Evolutionary conservation across 2,329 filamentous ascomycete species (phyloP).

Genomic region (Cordyceps tenuipes): DNA sequence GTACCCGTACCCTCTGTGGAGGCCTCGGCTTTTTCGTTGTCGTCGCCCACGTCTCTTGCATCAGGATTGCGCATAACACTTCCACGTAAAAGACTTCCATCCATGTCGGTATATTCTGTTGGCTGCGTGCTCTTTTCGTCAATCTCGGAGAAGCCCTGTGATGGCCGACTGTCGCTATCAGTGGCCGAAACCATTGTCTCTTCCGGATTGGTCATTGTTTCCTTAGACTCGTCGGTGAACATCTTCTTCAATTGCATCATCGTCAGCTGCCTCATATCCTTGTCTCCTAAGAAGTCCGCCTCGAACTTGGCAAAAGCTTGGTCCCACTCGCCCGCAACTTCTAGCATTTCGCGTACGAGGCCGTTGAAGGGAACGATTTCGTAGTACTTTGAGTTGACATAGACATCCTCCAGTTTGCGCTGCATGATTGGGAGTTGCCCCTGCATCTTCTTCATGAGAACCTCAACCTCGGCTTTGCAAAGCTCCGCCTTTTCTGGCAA

Average conservation of each 20-base stretch:
- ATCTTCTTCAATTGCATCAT: constrained; percentile 90
- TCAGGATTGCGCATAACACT: constrained; percentile 20
- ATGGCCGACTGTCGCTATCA: constrained; percentile 40
- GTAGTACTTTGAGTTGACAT: constrained; percentile 91
- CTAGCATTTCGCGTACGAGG: constrained; percentile 81
- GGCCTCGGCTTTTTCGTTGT: constrained; percentile 21
- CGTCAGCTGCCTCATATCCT: constrained; percentile 86
- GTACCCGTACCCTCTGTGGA: constrained; percentile 25
- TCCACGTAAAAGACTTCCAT: constrained; percentile 12
- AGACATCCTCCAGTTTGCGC: constrained; percentile 75
- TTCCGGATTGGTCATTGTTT: constrained; percentile 63
- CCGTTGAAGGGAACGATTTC: constrained; percentile 91
- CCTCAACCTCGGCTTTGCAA: constrained; percentile 75
- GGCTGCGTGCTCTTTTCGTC: constrained; percentile 40
- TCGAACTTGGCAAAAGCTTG: constrained; percentile 85
- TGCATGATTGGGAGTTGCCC: constrained; percentile 73
- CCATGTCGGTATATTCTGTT: constrained; percentile 28
- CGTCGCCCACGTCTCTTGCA: constrained; percentile 18
- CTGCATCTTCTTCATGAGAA: constrained; percentile 66
- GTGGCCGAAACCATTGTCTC: constrained; percentile 44
- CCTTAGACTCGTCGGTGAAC: constrained; percentile 82
- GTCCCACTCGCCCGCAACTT: constrained; percentile 92
- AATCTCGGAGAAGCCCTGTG: constrained; percentile 36
- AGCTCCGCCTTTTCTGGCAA: constrained; percentile 76
- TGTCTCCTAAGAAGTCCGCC: constrained; percentile 88